Conservation (phyloP, 1,284 basidiomycete species). For the Ceratobasidium sp. region DNA sequence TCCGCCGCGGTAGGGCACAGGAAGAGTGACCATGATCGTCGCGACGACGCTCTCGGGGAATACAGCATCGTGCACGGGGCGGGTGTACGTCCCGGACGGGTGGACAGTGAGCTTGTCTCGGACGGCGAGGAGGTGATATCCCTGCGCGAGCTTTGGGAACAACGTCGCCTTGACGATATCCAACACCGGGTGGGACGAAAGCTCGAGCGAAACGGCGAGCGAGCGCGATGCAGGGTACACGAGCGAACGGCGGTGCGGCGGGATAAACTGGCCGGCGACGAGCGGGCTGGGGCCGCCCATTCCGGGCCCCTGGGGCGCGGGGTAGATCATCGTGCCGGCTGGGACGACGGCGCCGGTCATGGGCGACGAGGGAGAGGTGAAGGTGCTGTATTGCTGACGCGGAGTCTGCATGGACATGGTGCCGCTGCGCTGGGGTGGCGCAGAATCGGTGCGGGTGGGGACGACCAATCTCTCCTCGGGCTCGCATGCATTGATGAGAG, state of each 20-base stretch:
- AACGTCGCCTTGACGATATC: slow-evolving; percentile 74
- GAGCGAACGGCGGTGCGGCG: slow-evolving; percentile 40
- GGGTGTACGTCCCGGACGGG: slow-evolving; percentile 66
- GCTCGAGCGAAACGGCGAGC: slow-evolving; percentile 76
- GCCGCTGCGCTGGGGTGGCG: slow-evolving; percentile 29
- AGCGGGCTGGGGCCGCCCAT: neutral
- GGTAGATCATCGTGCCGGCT: slow-evolving; percentile 34
- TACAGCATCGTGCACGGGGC: slow-evolving; percentile 54
- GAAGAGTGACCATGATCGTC: slow-evolving; percentile 75
- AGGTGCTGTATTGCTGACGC: slow-evolving; percentile 31
- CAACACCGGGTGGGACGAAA: slow-evolving; percentile 80
- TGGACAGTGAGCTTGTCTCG: slow-evolving; percentile 77
- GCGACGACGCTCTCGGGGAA: slow-evolving; percentile 69
- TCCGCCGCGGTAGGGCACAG: slow-evolving; percentile 76
- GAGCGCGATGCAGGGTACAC: slow-evolving; percentile 68
- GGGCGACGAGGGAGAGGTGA: slow-evolving; percentile 38
- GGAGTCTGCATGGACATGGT: slow-evolving; percentile 33
- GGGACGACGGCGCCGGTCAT: slow-evolving; percentile 38
- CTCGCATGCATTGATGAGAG: slow-evolving; percentile 75
- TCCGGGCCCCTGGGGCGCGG: neutral
- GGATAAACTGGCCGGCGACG: slow-evolving; percentile 35
- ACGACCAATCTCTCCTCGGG: slow-evolving; percentile 53
- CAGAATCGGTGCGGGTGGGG: slow-evolving; percentile 35
- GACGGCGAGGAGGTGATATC: slow-evolving; percentile 72
- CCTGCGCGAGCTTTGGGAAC: slow-evolving; percentile 72